Percentiles rank a stretch among this genome's conserved stretches.
These are phyloP conservation scores for Fremontodendron californicum DNA, from an alignment of 345 rosid species.

Conservation along the genomic window DNA sequence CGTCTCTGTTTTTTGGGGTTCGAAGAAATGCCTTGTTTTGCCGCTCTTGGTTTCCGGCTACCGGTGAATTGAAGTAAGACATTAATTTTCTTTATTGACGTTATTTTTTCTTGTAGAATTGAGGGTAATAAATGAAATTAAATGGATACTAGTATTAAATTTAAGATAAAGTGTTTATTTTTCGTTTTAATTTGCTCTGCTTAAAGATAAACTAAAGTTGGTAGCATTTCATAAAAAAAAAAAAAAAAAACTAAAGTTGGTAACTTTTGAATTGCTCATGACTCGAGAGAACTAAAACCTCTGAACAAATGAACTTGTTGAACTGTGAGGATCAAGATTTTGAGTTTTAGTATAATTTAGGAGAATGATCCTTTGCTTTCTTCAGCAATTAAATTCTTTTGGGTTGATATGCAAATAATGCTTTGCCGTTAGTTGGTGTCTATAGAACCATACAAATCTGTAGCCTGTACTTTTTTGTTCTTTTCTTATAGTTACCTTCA, in stretches of 20 bases:
- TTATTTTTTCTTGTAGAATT: not conserved
- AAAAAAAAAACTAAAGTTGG: not conserved
- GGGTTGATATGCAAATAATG: not conserved
- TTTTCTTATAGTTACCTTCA: not conserved
- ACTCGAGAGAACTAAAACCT: not conserved
- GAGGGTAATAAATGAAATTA: not conserved
- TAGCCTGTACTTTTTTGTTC: not conserved
- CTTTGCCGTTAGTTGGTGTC: not conserved
- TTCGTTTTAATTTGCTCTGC: not conserved
- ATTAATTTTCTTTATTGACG: not conserved
- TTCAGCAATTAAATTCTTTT: not conserved
- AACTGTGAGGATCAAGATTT: not conserved
- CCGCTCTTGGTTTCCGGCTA: constrained; percentile 78
- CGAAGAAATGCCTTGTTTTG: constrained; percentile 70
- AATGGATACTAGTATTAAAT: not conserved
- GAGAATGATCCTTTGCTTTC: not conserved
- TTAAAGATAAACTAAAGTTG: not conserved
- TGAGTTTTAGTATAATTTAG: not conserved
- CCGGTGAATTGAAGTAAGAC: constrained; percentile 58
- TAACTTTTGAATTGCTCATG: not conserved
- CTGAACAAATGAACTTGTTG: not conserved
- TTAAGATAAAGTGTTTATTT: not conserved
- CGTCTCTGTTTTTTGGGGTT: constrained; percentile 58
- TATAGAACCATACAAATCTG: not conserved
- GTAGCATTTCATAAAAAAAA: no score